These are phyloP conservation scores for Lizanozyma gosingica DNA, from an alignment of 1,139 yeast species.

Conservation along the genomic window DNA sequence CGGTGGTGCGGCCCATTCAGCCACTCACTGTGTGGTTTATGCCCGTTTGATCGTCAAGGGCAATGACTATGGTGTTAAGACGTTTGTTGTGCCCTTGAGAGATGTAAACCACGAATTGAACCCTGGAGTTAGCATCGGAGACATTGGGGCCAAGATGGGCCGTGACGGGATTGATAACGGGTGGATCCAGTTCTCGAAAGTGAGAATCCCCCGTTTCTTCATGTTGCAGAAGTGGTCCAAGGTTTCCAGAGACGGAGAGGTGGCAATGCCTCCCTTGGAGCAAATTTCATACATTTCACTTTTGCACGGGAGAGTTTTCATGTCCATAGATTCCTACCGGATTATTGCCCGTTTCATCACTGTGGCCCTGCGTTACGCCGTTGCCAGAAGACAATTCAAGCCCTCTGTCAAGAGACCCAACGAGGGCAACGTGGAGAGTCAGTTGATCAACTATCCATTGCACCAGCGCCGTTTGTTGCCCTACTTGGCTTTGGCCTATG, in stretches of 20 bases:
- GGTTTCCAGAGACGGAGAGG: slow-evolving; percentile 21
- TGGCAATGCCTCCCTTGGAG: slow-evolving; percentile 22
- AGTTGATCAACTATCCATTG: slow-evolving; percentile 38
- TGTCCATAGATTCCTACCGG: slow-evolving; percentile 24
- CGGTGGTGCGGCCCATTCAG: slow-evolving; percentile 28
- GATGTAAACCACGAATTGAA: slow-evolving; percentile 22
- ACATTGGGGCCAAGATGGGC: slow-evolving; percentile 29
- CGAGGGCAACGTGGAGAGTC: slow-evolving; percentile 25
- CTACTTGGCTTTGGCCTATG: slow-evolving; percentile 35
- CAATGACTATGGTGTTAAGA: slow-evolving; percentile 26
- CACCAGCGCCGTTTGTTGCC: slow-evolving; percentile 40
- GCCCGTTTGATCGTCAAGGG: slow-evolving; percentile 24
- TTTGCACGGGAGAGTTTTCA: slow-evolving; percentile 22
- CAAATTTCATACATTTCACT: slow-evolving; percentile 26
- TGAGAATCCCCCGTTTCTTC: slow-evolving; percentile 23
- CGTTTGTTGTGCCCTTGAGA: slow-evolving; percentile 25
- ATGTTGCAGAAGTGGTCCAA: slow-evolving; percentile 28
- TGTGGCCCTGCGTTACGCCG: slow-evolving; percentile 23
- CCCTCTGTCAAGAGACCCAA: slow-evolving; percentile 6
- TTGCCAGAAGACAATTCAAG: slow-evolving; percentile 24
- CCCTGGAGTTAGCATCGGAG: slow-evolving; percentile 26
- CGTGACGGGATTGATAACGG: slow-evolving; percentile 27
- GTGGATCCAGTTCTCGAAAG: slow-evolving; percentile 27
- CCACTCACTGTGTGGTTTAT: slow-evolving; percentile 22
- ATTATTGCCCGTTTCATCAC: slow-evolving; percentile 22